Evolutionary conservation across 1,139 yeast species (phyloP).

Genomic region (Scheffersomyces insectosa): DNA sequence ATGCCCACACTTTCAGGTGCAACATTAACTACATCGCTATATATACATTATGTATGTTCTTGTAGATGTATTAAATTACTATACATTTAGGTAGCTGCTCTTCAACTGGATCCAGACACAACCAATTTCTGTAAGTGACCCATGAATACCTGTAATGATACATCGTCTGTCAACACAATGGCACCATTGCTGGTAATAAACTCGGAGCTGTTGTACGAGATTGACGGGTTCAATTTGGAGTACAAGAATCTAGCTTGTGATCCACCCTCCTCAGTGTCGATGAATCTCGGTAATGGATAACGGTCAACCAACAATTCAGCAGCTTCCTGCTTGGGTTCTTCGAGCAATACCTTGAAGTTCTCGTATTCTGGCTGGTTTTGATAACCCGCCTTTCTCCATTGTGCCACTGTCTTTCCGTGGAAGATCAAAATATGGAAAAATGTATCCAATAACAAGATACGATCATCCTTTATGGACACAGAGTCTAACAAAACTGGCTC

Average conservation of each 20-base stretch:
- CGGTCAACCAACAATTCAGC: slow-evolving; percentile 88
- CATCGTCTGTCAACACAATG: slow-evolving; percentile 93
- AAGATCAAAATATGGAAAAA: slow-evolving; percentile 94
- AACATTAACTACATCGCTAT: too few relatives aligned
- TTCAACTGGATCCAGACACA: slow-evolving; percentile 49
- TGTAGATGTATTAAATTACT: too few relatives aligned
- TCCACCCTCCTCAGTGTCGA: slow-evolving; percentile 96
- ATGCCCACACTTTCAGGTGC: too few relatives aligned
- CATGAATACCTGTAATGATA: slow-evolving; percentile 88
- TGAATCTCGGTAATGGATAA: slow-evolving; percentile 95
- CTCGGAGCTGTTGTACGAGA: slow-evolving; percentile 68
- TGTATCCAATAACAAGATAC: slow-evolving; percentile 85
- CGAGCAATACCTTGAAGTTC: slow-evolving; percentile 81
- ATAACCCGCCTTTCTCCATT: slow-evolving; percentile 95
- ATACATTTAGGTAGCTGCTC: slow-evolving; percentile 1
- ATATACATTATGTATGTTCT: too few relatives aligned
- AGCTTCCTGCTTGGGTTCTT: slow-evolving; percentile 90
- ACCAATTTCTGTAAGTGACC: slow-evolving; percentile 83
- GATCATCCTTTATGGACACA: slow-evolving; percentile 86
- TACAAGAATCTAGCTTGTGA: slow-evolving; percentile 96
- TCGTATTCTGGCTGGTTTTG: slow-evolving; percentile 90
- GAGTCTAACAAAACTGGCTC: slow-evolving; percentile 95
- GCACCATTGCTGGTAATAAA: slow-evolving; percentile 57
- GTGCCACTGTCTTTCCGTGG: slow-evolving; percentile 93
- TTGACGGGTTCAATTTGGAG: slow-evolving; percentile 92